Conservation (phyloP, 495 filamentous ascomycete species). For the Lasiosphaeria ovina region DNA sequence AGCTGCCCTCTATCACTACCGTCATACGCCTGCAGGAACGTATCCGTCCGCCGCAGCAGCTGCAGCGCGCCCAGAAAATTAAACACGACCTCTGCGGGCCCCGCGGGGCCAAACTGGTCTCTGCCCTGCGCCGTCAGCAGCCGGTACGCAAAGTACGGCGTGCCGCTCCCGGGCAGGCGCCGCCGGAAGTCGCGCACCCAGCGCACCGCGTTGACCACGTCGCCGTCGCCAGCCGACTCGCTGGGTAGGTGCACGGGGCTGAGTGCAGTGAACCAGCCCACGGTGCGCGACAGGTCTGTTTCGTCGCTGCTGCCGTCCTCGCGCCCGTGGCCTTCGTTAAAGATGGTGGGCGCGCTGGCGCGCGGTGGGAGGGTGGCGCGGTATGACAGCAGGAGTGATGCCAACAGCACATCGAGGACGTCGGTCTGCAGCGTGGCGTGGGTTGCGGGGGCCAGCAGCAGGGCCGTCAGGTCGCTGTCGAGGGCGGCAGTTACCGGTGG, state of each 20-base stretch:
- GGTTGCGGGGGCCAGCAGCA: constrained; percentile 42
- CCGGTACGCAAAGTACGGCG: constrained; percentile 32
- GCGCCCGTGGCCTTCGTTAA: constrained; percentile 34
- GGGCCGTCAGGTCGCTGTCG: constrained; percentile 39
- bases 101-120: constrained; percentile 37
- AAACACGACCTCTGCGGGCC: constrained; percentile 60
- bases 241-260: constrained; percentile 34
- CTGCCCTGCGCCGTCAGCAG: constrained; percentile 39
- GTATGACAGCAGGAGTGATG: constrained; percentile 53
- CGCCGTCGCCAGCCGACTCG: constrained; percentile 21
- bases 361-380: constrained; percentile 26
- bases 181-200: constrained; percentile 28
- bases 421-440: constrained; percentile 52
- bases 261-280: constrained; percentile 36
- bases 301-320: constrained; percentile 24
- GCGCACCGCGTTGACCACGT: constrained; percentile 21
- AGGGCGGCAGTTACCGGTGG: constrained; percentile 43
- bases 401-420: constrained; percentile 52
- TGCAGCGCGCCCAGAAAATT: constrained; percentile 53
- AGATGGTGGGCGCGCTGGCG: constrained; percentile 44
- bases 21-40: constrained; percentile 49
- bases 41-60: constrained; percentile 47
- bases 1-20: constrained; percentile 7
- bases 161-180: constrained; percentile 35
- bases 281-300: constrained; percentile 26